A percentile compares a stretch with the other conserved stretches of the same genome.
These are phyloP conservation scores for Nakaseomyces uthaithaninus DNA, from an alignment of 1,139 yeast species.

Conservation along the genomic window DNA sequence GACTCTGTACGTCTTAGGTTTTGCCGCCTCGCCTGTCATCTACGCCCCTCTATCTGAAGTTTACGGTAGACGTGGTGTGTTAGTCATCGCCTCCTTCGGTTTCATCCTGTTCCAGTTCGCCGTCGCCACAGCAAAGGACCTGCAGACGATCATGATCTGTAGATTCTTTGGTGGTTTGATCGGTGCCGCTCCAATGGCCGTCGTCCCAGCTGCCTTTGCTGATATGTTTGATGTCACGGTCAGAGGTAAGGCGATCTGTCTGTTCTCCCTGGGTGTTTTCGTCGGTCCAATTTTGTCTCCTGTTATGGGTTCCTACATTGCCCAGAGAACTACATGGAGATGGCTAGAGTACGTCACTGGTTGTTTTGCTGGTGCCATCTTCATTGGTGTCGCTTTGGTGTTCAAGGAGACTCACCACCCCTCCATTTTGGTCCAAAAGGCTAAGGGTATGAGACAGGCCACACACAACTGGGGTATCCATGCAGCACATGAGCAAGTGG, in stretches of 20 bases:
- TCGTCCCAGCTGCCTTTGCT: constrained; percentile 76
- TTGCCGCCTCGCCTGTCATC: constrained; percentile 72
- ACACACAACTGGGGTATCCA: constrained; percentile 71
- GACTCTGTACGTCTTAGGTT: constrained; percentile 68
- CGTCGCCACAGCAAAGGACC: constrained; percentile 61
- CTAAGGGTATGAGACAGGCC: constrained; percentile 48
- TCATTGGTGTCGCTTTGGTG: constrained; percentile 37
- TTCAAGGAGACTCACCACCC: constrained; percentile 61
- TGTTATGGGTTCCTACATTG: constrained; percentile 58
- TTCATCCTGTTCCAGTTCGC: constrained; percentile 59
- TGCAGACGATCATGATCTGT: constrained; percentile 64
- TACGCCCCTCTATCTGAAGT: constrained; percentile 79
- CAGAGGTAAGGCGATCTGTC: constrained; percentile 64
- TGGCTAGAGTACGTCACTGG: constrained; percentile 66
- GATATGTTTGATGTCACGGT: constrained; percentile 55
- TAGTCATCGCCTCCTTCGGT: constrained; percentile 48
- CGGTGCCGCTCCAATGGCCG: constrained; percentile 77
- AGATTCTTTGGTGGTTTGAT: constrained; percentile 69
- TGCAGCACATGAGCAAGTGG: constrained; percentile 74
- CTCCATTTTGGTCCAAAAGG: constrained; percentile 51
- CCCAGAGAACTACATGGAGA: constrained; percentile 59
- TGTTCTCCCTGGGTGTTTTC: constrained; percentile 60
- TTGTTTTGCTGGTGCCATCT: constrained; percentile 45
- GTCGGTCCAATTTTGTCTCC: constrained; percentile 75
- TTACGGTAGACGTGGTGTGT: constrained; percentile 58